Percentiles rank a stretch among this genome's conserved stretches.
These are phyloP conservation scores for Penicillium sp. DNA, from an alignment of 2,329 filamentous ascomycete genomes.

Conservation along the genomic window DNA sequence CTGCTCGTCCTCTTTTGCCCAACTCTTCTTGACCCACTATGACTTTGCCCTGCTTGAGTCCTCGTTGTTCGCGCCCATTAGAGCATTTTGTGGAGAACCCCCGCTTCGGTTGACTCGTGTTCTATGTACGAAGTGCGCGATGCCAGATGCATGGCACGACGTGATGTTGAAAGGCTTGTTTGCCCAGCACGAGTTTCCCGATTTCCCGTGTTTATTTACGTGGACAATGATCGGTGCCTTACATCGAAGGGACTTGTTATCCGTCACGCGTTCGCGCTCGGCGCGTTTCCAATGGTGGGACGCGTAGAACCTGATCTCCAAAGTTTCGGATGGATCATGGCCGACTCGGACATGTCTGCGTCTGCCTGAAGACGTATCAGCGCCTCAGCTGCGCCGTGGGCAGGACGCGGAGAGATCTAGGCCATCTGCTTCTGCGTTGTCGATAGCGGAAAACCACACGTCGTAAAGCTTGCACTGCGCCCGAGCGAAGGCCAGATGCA, in stretches of 20 bases:
- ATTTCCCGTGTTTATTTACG: not conserved
- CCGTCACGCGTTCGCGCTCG: not conserved
- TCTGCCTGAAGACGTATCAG: conserved; percentile 18
- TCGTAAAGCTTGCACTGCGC: conserved; percentile 21
- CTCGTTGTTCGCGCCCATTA: not conserved
- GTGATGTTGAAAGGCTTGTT: not conserved
- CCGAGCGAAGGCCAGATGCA: conserved; percentile 22
- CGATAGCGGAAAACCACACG: conserved; percentile 13
- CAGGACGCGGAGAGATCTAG: conserved; percentile 6
- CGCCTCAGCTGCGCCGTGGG: not conserved
- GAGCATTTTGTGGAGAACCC: not conserved
- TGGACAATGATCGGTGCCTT: not conserved
- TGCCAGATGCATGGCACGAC: too few relatives aligned
- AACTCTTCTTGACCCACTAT: not conserved
- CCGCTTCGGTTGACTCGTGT: not conserved
- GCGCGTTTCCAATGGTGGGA: not conserved
- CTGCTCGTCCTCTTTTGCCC: too few relatives aligned
- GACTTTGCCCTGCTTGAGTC: not conserved
- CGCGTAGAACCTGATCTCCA: not conserved
- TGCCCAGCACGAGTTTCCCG: not conserved
- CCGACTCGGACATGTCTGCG: conserved; percentile 1
- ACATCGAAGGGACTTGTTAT: not conserved
- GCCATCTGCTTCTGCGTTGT: conserved; percentile 17
- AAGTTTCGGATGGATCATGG: not conserved
- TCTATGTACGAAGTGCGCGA: not conserved